Conservation (phyloP, 345 rosid species). For the Alliaria petiolata region DNA sequence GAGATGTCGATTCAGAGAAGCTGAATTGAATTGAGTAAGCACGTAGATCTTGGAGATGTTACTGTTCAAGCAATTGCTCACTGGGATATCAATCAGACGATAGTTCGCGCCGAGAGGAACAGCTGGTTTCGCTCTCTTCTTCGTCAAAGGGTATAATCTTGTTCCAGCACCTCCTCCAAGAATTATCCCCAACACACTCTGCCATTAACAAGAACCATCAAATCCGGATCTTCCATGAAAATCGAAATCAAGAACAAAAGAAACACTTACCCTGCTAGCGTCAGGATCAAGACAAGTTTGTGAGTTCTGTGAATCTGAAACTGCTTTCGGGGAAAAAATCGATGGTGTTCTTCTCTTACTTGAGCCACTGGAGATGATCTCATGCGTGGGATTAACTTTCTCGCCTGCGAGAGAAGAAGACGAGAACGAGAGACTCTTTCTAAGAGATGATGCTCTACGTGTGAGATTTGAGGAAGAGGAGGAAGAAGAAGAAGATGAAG, state of each 20-base stretch:
- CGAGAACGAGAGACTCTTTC: slow-evolving; percentile 44
- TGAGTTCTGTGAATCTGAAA: slow-evolving; percentile 82
- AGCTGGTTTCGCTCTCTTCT: slow-evolving; percentile 98
- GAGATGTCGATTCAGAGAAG: slow-evolving; percentile 91
- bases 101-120: slow-evolving; percentile 95
- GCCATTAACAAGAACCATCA: slow-evolving; percentile 1
- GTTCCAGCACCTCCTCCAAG: slow-evolving; percentile 99
- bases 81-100: slow-evolving; percentile 91
- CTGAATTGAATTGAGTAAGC: slow-evolving; percentile 95
- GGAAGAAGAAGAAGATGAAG: slow-evolving; percentile 21
- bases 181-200: slow-evolving; percentile 94
- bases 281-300: slow-evolving; percentile 99
- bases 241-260: background rate
- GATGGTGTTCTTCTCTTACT: slow-evolving; percentile 38
- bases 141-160: slow-evolving; percentile 81
- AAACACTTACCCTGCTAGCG: slow-evolving; percentile 75
- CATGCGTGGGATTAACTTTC: slow-evolving; percentile 29
- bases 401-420: slow-evolving; percentile 62
- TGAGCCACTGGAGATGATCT: background rate
- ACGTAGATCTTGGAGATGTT: slow-evolving; percentile 89
- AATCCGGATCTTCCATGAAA: background rate
- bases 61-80: slow-evolving; percentile 95
- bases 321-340: slow-evolving; percentile 73
- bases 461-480: slow-evolving; percentile 10
- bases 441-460: background rate